Evolutionary conservation across 257 asterid genomes (phyloP).

Genomic region (Gentiana dahurica): DNA sequence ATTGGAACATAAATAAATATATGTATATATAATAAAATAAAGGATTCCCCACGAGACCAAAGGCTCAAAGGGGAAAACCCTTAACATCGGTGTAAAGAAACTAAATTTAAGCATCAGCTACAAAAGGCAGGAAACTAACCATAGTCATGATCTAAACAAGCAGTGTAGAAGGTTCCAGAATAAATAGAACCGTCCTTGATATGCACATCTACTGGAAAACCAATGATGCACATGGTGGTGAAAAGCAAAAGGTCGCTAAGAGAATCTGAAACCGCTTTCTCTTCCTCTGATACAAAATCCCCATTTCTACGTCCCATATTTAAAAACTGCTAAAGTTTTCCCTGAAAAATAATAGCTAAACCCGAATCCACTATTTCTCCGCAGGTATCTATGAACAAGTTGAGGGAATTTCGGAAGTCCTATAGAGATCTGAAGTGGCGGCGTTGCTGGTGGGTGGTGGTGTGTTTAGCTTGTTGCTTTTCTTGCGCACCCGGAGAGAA

Average conservation of each 20-base stretch:
- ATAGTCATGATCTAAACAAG: conserved; percentile 53
- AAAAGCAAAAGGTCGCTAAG: conserved; percentile 51
- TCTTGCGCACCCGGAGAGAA: neutral
- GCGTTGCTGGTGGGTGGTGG: neutral
- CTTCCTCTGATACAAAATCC: conserved; percentile 26
- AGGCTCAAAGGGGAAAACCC: conserved; percentile 5
- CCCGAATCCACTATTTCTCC: neutral
- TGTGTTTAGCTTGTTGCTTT: neutral
- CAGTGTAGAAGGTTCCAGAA: conserved; percentile 82
- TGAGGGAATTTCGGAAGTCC: neutral
- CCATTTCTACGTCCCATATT: conserved; percentile 58
- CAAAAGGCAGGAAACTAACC: conserved; percentile 26
- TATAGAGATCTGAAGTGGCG: conserved; percentile 11
- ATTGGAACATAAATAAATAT: neutral
- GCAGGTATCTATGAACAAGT: neutral
- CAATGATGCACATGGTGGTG: conserved; percentile 68
- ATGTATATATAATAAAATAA: conserved; percentile 1
- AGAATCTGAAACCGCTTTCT: conserved; percentile 21
- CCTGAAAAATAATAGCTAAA: too few species aligned
- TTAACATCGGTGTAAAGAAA: neutral
- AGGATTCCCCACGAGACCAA: conserved; percentile 4
- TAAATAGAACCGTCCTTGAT: conserved; percentile 71
- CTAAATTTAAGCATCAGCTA: neutral
- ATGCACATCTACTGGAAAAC: conserved; percentile 71
- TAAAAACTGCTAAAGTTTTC: neutral